These are phyloP conservation scores for Juncus effusus DNA, from an alignment of 176 grass and related monocot species.

Conservation along the genomic window DNA sequence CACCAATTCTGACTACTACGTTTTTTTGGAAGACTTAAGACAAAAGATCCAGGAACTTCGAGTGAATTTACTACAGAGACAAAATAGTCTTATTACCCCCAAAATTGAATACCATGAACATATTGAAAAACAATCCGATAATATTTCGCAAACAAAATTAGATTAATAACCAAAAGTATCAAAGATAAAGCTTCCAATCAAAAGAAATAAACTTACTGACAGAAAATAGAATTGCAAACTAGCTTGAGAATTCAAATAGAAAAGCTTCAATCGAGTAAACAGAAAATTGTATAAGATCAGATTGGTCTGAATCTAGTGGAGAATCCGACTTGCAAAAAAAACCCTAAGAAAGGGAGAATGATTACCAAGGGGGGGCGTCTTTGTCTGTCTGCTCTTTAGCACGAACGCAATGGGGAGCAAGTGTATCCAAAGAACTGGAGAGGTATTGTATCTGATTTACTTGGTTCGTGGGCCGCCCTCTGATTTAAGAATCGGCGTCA, in stretches of 20 bases:
- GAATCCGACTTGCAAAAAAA: neutral
- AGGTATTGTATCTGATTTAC: neutral
- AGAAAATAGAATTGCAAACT: neutral
- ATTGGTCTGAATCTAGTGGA: neutral
- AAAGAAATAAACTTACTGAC: neutral
- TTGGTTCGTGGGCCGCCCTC: no score
- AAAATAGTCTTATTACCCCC: no score
- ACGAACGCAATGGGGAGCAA: slow-evolving; percentile 1
- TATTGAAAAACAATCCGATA: no score
- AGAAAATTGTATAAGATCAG: neutral
- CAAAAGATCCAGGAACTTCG: no score
- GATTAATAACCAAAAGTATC: no score
- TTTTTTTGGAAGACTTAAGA: no score
- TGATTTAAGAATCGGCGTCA: no score
- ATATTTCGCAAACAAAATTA: no score
- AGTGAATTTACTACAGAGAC: no score
- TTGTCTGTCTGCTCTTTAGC: neutral
- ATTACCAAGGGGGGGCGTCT: neutral
- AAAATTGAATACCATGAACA: no score
- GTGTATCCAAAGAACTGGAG: neutral
- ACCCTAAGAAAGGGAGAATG: slow-evolving; percentile 8
- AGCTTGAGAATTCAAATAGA: slow-evolving; percentile 1
- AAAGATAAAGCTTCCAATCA: no score
- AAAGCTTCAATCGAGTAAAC: slow-evolving; percentile 18
- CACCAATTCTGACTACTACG: no score